Evolutionary conservation across 2,329 filamentous ascomycete genomes (phyloP), one percentile per base, ranked within the genome.

Genomic region (Amylocarpus encephaloides): DNA sequence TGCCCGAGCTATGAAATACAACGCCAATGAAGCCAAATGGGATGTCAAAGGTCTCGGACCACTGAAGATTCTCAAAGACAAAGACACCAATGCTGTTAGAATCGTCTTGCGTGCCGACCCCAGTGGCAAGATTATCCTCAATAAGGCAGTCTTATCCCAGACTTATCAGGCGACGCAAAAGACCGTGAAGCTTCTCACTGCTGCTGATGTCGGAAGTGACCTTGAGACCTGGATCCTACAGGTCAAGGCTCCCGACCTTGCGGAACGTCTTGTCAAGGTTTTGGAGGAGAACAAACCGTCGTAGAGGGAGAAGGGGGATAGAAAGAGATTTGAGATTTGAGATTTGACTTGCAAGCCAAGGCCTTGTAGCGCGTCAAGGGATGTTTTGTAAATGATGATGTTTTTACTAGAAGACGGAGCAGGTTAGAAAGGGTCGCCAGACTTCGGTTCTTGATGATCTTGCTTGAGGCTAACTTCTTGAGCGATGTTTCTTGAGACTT

Each of bases 51-150:
- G 88, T 40, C 72, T 88, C 6, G 89, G 89, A 0, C 77, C 80
- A 10, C 70, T 91, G 46, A 83, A 86, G 35, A 65, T 95, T 12
- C 73, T 94, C 54, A 85, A 85, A 67, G 78, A 92, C 70, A 86
- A 87, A 65, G 74, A 76, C 13, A 87, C 82, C 0, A 80, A 78
- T 16, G 74, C 77, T 26, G 77, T 83, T 3, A 80, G 88, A 36
- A 71, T 93, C 41, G 70, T 94, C 16, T 70, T 91, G 54, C 81
- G 88, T 44, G 80, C 80, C n/a, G 85, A 90, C 56, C 86, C 87
- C 0, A 78, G 82, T 55, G 88, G 88, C 13, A 79, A 85, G 35
- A 73, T 92, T 42, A 77, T 85, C 3, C 71, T 94, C 61, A 94
- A 94, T 69, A 79, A 83, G 59, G 68, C 73, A 16, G 67, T 91